These are phyloP conservation scores for Echeveria elegans DNA, from an alignment of 164 flowering plant genomes.

Conservation along the genomic window DNA sequence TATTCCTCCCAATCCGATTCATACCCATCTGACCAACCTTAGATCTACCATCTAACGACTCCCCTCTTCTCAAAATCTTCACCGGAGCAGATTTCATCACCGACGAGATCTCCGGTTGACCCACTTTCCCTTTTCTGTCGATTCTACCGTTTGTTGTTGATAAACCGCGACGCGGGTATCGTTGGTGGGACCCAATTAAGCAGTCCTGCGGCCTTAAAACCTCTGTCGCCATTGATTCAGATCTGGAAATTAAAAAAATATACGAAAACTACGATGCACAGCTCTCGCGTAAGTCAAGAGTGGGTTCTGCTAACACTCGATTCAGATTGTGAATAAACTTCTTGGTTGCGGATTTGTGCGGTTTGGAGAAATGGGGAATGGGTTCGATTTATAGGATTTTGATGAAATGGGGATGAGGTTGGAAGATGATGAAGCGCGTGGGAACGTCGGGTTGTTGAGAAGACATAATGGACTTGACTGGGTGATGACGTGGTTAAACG, in stretches of 20 bases:
- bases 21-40: neutral
- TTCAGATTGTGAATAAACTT: neutral
- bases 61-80: slow-evolving; percentile 7
- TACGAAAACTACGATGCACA: neutral
- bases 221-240: slow-evolving; percentile 1
- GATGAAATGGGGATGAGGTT: neutral
- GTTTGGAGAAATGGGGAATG: too few relatives aligned
- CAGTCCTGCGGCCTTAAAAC: slow-evolving; percentile 5
- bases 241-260: neutral
- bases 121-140: neutral
- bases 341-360: neutral
- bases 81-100: neutral
- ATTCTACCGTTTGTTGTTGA: neutral
- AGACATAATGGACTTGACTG: too few relatives aligned
- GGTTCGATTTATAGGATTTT: neutral
- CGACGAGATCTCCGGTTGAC: neutral
- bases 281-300: neutral
- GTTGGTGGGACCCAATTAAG: neutral
- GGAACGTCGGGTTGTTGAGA: neutral
- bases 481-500: neutral
- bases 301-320: neutral
- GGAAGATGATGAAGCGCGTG: slow-evolving; percentile 4
- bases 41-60: neutral
- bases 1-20: neutral
- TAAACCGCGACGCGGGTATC: neutral